These are phyloP conservation scores for Magnolia changhungtana DNA, from an alignment of 164 flowering plant genomes.

Conservation along the genomic window DNA sequence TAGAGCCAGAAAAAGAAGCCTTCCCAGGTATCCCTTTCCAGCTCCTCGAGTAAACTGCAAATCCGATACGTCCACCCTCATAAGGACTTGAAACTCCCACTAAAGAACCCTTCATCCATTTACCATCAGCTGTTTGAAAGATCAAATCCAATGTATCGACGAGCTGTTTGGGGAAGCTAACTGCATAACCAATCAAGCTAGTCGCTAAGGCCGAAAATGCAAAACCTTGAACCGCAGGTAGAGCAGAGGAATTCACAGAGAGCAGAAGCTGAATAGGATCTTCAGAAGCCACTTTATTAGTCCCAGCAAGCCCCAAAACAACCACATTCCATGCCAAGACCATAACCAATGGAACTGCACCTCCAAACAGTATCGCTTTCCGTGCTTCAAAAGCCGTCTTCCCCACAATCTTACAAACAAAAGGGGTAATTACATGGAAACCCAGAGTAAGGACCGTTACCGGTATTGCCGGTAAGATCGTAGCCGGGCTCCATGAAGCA, in stretches of 20 bases:
- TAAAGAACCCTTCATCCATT: neutral
- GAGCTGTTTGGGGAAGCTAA: conserved; percentile 72
- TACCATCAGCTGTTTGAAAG: neutral
- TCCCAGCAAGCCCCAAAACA: conserved; percentile 55
- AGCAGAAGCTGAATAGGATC: conserved; percentile 61
- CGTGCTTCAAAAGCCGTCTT: conserved; percentile 41
- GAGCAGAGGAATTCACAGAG: conserved; percentile 59
- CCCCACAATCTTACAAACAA: conserved; percentile 61
- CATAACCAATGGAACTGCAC: conserved; percentile 58
- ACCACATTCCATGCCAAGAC: conserved; percentile 70
- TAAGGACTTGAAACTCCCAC: neutral
- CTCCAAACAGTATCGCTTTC: conserved; percentile 58
- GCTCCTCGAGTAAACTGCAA: conserved; percentile 18
- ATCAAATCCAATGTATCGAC: conserved; percentile 49
- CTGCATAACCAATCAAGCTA: conserved; percentile 63
- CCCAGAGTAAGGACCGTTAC: conserved; percentile 68
- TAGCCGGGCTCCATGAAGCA: conserved; percentile 45
- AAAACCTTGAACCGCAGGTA: conserved; percentile 63
- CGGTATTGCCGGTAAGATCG: conserved; percentile 61
- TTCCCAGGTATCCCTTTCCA: conserved; percentile 23
- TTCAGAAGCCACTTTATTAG: conserved; percentile 12
- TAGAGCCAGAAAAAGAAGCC: conserved; percentile 26
- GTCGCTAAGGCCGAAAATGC: conserved; percentile 74
- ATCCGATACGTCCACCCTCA: conserved; percentile 34
- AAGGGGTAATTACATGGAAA: conserved; percentile 71